A percentile compares a stretch with the other conserved stretches of the same genome.
These are phyloP conservation scores for Plasmodium relictum DNA, from an alignment of 169 alveolate species.

Conservation along the genomic window DNA sequence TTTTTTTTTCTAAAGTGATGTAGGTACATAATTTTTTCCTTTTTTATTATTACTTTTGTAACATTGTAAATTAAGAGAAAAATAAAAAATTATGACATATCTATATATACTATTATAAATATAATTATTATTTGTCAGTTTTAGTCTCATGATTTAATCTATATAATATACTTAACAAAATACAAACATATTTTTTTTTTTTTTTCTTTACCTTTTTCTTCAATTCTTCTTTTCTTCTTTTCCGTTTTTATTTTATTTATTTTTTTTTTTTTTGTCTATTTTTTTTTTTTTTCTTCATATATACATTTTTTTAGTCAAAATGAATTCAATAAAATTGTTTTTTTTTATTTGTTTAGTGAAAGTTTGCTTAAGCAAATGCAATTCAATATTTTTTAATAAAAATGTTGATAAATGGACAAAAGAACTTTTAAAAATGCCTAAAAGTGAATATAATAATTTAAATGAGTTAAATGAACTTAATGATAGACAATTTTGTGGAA, in stretches of 20 bases:
- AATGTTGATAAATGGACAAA: slow-evolving; percentile 67
- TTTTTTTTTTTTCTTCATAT: background rate
- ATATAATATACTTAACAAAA: background rate
- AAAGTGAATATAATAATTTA: slow-evolving; percentile 43
- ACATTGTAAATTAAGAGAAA: background rate
- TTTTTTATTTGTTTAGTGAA: slow-evolving; percentile 17
- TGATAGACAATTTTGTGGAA: slow-evolving; percentile 66
- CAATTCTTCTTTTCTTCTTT: slow-evolving; percentile 16
- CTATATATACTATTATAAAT: background rate
- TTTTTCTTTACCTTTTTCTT: background rate
- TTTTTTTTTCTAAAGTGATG: background rate
- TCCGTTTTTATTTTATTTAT: slow-evolving; percentile 8
- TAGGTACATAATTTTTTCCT: slow-evolving; percentile 2
- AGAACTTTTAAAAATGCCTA: slow-evolving; percentile 55
- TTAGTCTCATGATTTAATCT: background rate
- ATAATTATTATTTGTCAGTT: background rate
- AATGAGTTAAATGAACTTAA: slow-evolving; percentile 36
- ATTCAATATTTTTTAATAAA: slow-evolving; percentile 41
- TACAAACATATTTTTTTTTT: background rate
- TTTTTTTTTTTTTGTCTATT: background rate
- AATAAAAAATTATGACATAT: background rate
- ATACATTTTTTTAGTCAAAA: background rate
- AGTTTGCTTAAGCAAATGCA: slow-evolving; percentile 4
- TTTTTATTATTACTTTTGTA: background rate
- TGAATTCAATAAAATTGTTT: slow-evolving; percentile 26